A percentile compares a stretch with the other conserved stretches of the same genome.
These are phyloP conservation scores for Penicillium olsonii DNA, from an alignment of 2,329 filamentous ascomycete species.

Conservation along the genomic window DNA sequence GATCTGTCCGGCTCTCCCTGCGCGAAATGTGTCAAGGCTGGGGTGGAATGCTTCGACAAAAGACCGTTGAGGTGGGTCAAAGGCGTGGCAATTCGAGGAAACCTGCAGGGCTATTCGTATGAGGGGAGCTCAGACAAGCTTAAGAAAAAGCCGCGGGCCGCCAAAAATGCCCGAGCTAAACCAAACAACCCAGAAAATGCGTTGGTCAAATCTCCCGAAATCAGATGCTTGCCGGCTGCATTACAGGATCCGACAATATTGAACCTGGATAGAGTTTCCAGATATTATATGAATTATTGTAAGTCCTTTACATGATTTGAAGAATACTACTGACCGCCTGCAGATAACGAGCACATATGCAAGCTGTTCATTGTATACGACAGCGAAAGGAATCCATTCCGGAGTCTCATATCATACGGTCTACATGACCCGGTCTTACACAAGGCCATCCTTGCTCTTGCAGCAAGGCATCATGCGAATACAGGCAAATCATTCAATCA, in stretches of 20 bases:
- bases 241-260: constrained; percentile 4
- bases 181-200: neutral
- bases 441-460: constrained; percentile 36
- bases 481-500: constrained; percentile 26
- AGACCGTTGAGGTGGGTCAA: constrained; percentile 39
- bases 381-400: constrained; percentile 36
- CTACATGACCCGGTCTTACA: constrained; percentile 29
- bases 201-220: neutral
- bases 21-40: constrained; percentile 35
- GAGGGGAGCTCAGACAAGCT: constrained; percentile 1
- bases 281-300: constrained; percentile 9
- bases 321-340: neutral
- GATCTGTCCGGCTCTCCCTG: constrained; percentile 33
- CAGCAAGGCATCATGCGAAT: constrained; percentile 38
- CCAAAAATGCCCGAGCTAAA: neutral
- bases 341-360: constrained; percentile 39
- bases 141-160: neutral
- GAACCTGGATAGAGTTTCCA: constrained; percentile 19
- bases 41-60: constrained; percentile 35
- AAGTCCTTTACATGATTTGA: neutral
- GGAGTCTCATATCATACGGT: constrained; percentile 34
- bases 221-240: neutral
- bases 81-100: constrained; percentile 38
- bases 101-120: constrained; percentile 28
- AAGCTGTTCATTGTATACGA: constrained; percentile 38